Base-by-base conservation (phyloP, 805 yeast genomes). In the Isabelozyma heimii region DNA sequence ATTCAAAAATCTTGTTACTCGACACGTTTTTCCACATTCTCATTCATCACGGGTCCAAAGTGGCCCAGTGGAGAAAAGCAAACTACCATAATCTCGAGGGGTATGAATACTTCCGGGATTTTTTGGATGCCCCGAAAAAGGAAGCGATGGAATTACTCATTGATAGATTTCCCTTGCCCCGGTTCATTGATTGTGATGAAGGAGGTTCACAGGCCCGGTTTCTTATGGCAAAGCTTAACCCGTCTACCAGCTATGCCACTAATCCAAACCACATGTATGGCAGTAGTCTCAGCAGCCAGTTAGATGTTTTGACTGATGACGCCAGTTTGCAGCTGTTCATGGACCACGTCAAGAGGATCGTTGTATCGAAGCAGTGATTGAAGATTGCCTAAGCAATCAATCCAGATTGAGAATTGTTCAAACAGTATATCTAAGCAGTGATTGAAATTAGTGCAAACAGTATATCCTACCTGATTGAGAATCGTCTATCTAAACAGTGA, bases 171-270 rank as follows among this genome's bases (percentile, higher is more conserved):
- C 90, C 90, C 46, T 72, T 84, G 52, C 90, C 90, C 5, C 72
- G 90, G 57, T 84, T 83, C 55, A 82, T 84, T 46, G 89, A 84
- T 59, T 82, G 88, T 24, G 88, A 84, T 56, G 89, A 84, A 61
- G 89, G 89, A 47, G 89, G 89, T 3, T 83, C 89, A 0, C 90
- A 84, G 60, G 89, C 89, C 0, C 75, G 90, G 65, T 84, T 84
- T 62, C 70, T 84, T 48, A 81, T 81, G 75, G 84, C 89, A 2
- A 84, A 84, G 64, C 70, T 84, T 57, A 84, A 84, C 63, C 89
- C 90, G 12, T 77, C 87, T 4, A 82, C 83, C 2, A 76, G 77
- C 42, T 82, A 83, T 61, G 58, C 66, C 7, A 71, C 79, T 30
- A 55, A 71, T 44, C 73, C 73, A 12, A 64, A 59, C 47, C 68